Percentiles rank a stretch among this genome's conserved stretches.
Conservation (phyloP, 495 filamentous ascomycete genomes). For the Penicillium cataractarum region DNA sequence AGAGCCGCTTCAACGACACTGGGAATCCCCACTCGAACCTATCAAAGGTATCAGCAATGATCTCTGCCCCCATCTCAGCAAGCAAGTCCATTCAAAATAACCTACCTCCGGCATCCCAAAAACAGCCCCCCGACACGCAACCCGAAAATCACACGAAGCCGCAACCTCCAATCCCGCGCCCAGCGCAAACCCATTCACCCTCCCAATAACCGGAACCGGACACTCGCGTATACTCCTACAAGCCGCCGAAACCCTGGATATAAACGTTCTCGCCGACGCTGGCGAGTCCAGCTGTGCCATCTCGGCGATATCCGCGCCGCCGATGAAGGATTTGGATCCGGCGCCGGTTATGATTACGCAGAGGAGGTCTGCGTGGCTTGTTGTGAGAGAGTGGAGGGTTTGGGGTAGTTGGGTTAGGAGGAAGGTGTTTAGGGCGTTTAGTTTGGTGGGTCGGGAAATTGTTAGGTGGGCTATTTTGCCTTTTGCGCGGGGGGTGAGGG, state of each 20-base stretch:
- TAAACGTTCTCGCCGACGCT: slow-evolving; percentile 21
- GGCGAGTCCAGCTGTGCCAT: slow-evolving; percentile 22
- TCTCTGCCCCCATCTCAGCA: no score
- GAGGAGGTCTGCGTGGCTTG: slow-evolving; percentile 20
- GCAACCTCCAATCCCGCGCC: slow-evolving; percentile 30
- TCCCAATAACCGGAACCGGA: slow-evolving; percentile 28
- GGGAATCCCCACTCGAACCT: slow-evolving; percentile 30
- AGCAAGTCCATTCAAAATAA: not conserved
- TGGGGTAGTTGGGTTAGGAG: slow-evolving; percentile 16
- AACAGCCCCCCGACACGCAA: slow-evolving; percentile 23
- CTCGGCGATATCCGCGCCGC: slow-evolving; percentile 29
- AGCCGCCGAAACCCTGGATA: slow-evolving; percentile 22
- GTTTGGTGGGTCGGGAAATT: slow-evolving; percentile 28
- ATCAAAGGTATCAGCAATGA: not conserved
- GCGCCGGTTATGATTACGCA: slow-evolving; percentile 28
- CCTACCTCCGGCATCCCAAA: slow-evolving; percentile 34
- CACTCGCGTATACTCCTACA: slow-evolving; percentile 23
- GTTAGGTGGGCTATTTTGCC: slow-evolving; percentile 27
- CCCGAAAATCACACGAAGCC: slow-evolving; percentile 29
- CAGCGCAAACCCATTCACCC: slow-evolving; percentile 30
- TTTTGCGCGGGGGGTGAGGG: slow-evolving; percentile 18
- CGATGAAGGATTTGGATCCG: slow-evolving; percentile 29
- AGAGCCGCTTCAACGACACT: slow-evolving; percentile 33
- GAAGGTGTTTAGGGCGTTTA: slow-evolving; percentile 29
- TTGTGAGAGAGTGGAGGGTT: slow-evolving; percentile 8